Evolutionary conservation across 2,329 filamentous ascomycete genomes (phyloP).

Genomic region (Macrophomina tecta): DNA sequence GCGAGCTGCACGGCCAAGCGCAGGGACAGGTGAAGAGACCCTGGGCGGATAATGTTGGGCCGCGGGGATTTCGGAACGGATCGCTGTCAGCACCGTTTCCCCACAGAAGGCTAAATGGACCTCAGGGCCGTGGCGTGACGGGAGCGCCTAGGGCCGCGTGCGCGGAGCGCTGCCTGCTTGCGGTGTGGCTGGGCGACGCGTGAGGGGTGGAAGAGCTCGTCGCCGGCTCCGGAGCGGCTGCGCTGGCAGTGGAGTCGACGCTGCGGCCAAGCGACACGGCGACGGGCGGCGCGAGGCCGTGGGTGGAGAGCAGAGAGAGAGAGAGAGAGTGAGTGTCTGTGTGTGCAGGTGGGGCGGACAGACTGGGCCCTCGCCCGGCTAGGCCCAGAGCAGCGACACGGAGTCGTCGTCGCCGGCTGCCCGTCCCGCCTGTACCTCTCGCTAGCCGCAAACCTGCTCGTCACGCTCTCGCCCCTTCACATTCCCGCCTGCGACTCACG

Average conservation of each 20-base stretch:
- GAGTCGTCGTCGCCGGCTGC: background rate
- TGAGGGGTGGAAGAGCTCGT: background rate
- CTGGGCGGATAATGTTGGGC: conserved; percentile 1
- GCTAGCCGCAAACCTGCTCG: conserved; percentile 5
- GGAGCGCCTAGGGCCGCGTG: background rate
- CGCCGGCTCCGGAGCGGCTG: conserved; percentile 7
- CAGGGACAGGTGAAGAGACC: conserved; percentile 7
- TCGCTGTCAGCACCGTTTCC: background rate
- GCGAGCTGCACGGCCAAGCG: background rate
- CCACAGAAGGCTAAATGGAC: conserved; percentile 25
- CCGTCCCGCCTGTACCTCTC: background rate
- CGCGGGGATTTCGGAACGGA: conserved; percentile 9
- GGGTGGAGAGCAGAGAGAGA: conserved; percentile 1
- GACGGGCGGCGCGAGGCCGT: background rate
- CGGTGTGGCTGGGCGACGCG: background rate
- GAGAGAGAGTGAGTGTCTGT: background rate
- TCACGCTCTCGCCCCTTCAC: background rate
- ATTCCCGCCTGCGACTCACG: background rate
- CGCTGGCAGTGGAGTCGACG: background rate
- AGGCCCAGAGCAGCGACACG: conserved; percentile 12
- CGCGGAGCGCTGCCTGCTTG: background rate
- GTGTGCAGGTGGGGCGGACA: background rate
- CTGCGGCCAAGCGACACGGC: background rate
- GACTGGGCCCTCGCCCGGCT: background rate
- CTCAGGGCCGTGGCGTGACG: conserved; percentile 1